Evolutionary conservation across 73 alveolate species (phyloP), one percentile per base, ranked within the genome.

Genomic region (Paraurostyla sp.): DNA sequence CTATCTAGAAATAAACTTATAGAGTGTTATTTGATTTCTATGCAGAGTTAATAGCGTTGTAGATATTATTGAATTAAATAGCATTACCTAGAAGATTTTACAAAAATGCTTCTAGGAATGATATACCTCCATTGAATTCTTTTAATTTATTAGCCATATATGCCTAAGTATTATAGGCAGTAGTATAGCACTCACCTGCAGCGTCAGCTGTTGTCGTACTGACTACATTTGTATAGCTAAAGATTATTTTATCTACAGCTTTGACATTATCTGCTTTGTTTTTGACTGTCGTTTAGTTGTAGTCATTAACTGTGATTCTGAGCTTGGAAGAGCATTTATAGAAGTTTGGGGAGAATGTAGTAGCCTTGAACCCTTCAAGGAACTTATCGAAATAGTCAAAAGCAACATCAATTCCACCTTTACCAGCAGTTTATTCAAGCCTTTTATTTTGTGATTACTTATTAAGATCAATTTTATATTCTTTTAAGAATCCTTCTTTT

Each of bases 101-200:
- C 3, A 69, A 32, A 23, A 69, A 69, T 13, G 65, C 59, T 18
- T 38, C 63, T 6, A 69, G 29, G 25, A 69, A n/a, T 33, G 36
- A 7, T 22, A 9, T 36, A 25, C 20, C 15, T 7, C 27, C 69
- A 32, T 9, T 41, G 38, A 69, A 69, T 22, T 7, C 45, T 38
- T 59, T 7, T 4, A n/a, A 38, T 43, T 43, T 69, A 3, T 3
- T 69, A n/a, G 38, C 43, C 41, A 69, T 18, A 43, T 69, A 69
- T 3, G 65, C 4, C n/a, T 69, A 69, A 69, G 38, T 38, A 36
- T 69, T 69, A 43, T 41, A 69, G 42, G 45, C 84, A 69, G 84
- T 69, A 43, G 84, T 69, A 35, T 69, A 69, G 36, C 84, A 69
- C 38, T 69, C 84, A n/a, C 84, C 84, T 11, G 40, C 84, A 15